These are phyloP conservation scores for Trichaptum fuscoviolaceum DNA, from an alignment of 768 basidiomycete species.

Conservation along the genomic window DNA sequence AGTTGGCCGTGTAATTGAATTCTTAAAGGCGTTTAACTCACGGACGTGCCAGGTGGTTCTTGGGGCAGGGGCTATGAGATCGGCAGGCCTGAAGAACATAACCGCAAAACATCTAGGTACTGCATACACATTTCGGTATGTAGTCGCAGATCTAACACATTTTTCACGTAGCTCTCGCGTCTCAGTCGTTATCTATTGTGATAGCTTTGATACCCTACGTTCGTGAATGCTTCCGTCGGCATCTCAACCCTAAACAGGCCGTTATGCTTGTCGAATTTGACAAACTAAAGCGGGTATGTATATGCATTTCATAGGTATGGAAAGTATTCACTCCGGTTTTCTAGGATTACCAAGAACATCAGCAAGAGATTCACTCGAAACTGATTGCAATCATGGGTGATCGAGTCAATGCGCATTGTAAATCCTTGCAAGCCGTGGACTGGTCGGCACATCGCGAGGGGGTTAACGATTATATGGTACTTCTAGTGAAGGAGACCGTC, in stretches of 20 bases:
- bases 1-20: constrained; percentile 93
- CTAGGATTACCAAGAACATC: constrained; percentile 98
- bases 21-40: constrained; percentile 96
- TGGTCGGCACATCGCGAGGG: constrained; percentile 67
- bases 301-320: constrained; percentile 3
- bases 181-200: constrained; percentile 92
- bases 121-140: constrained; percentile 16
- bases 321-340: not conserved
- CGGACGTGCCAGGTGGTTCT: constrained; percentile 97
- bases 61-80: constrained; percentile 98
- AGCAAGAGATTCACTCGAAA: constrained; percentile 98
- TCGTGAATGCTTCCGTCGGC: constrained; percentile 89
- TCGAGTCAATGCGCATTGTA: constrained; percentile 80
- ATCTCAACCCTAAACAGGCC: constrained; percentile 90
- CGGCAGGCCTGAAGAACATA: constrained; percentile 95
- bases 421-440: constrained; percentile 73
- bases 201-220: constrained; percentile 93
- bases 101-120: constrained; percentile 94
- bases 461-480: constrained; percentile 86
- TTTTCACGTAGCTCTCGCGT: constrained; percentile 63
- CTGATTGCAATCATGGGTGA: constrained; percentile 98
- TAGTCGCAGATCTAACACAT: constrained; percentile 8
- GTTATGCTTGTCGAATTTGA: constrained; percentile 98
- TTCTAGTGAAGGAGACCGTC: constrained; percentile 90
- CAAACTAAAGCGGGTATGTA: constrained; percentile 89